These are phyloP conservation scores for Taiozyma sp. DNA, from an alignment of 1,139 yeast genomes.

Conservation along the genomic window DNA sequence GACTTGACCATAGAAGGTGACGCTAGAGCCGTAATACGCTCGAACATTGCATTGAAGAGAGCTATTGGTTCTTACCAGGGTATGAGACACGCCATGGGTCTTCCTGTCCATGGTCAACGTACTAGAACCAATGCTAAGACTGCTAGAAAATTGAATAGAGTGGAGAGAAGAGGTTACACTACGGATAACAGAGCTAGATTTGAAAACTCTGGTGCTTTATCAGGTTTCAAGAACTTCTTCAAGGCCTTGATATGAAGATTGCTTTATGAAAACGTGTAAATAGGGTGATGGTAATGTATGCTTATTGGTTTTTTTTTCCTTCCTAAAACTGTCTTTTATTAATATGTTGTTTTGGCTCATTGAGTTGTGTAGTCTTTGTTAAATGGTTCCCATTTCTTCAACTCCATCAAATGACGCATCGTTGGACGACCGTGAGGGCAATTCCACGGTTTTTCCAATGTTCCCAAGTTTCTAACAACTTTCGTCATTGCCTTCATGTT, in stretches of 20 bases:
- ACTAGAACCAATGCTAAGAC: conserved; percentile 89
- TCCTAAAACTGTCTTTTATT: not conserved
- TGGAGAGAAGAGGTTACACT: conserved; percentile 55
- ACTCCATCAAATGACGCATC: conserved; percentile 77
- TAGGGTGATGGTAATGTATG: not conserved
- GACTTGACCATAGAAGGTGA: conserved; percentile 83
- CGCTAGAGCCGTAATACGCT: conserved; percentile 71
- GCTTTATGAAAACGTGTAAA: not conserved
- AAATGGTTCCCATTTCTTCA: conserved; percentile 44
- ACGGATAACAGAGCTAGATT: conserved; percentile 11
- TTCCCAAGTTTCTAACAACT: conserved; percentile 65
- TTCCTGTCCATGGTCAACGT: conserved; percentile 92
- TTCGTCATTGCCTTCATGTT: conserved; percentile 52
- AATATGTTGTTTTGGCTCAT: not conserved
- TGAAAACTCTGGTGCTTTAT: conserved; percentile 11
- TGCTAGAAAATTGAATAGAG: conserved; percentile 78
- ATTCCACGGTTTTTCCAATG: conserved; percentile 92
- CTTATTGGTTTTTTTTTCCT: no score
- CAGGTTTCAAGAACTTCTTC: conserved; percentile 18
- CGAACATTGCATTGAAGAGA: conserved; percentile 77
- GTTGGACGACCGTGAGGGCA: conserved; percentile 99
- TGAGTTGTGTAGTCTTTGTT: conserved; percentile 32
- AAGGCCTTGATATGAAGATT: conserved; percentile 12
- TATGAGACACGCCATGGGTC: conserved; percentile 80
- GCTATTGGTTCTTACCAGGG: conserved; percentile 86